A percentile compares a stretch with the other conserved stretches of the same genome.
phyloP scores from a whole-genome alignment of 148 eudicot species.

The Camellia japonica region DNA sequence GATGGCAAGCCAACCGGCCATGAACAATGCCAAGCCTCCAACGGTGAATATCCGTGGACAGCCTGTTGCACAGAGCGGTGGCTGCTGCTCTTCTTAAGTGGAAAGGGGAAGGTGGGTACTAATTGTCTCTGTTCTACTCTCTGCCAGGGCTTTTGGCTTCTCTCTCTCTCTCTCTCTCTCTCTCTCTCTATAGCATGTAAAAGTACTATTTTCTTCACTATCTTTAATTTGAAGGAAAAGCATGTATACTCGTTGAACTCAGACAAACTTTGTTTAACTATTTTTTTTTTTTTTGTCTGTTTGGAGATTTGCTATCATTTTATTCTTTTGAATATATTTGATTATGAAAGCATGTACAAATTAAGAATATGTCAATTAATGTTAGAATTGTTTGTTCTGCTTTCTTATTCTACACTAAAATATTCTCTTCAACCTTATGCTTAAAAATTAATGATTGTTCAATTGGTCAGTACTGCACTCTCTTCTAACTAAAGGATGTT shows the following conservation, averaged over 20 bases:
- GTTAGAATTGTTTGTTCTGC: background rate
- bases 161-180: background rate
- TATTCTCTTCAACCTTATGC: too few relatives aligned
- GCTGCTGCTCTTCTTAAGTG: conserved; percentile 65
- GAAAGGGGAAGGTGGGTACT: conserved; percentile 7
- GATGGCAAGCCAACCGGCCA: conserved; percentile 66
- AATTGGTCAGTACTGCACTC: too few relatives aligned
- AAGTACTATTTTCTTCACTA: background rate
- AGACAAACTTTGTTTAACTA: background rate
- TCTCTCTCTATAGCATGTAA: conserved; percentile 4
- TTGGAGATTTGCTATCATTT: background rate
- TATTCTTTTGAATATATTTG: background rate
- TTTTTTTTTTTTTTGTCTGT: background rate
- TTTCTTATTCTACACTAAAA: background rate
- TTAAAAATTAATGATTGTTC: too few relatives aligned
- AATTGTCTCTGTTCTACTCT: background rate
- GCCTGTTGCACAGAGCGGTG: conserved; percentile 56
- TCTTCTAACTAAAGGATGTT: too few relatives aligned
- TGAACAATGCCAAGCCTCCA: conserved; percentile 51
- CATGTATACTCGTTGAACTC: background rate
- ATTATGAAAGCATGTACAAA: conserved; percentile 14
- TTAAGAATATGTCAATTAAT: conserved; percentile 2
- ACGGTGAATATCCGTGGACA: conserved; percentile 71
- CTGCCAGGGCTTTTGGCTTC: background rate
- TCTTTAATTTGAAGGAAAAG: background rate